Base-by-base conservation (phyloP, 371 early-diverging fungal genomes). In the Nematocida sp. region DNA sequence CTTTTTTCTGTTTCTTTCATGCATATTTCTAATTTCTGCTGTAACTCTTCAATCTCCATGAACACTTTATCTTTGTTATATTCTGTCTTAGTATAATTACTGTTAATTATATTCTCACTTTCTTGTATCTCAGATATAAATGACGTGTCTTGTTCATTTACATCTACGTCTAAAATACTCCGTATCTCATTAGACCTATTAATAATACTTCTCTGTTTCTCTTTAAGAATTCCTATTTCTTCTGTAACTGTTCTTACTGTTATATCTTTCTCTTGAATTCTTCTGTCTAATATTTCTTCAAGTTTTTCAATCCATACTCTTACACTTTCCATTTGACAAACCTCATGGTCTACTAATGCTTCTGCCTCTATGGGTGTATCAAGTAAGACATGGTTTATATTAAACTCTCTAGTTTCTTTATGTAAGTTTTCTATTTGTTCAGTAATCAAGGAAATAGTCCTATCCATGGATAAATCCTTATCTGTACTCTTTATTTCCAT, bases 401-500 rank as follows among this genome's bases (percentile, higher is more conserved):
- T 56, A 33, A 50, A 20, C 15, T 25, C 15, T 33, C 11, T 40
- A 15, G 58, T 47, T 56, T 42, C 50, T 54, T 55, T 9, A 1
- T 13, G 7, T 39, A 60, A 7, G 5, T 27, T 18, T 40, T 47
- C 45, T 45, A 69, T 47, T 66, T 33, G 40, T 2, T 42, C 61
- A 47, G 15, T 62, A 4, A 78, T 20, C 9, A 27, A 47, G 33
- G 57, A 58, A 42, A 69, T 40, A 42, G 33, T 61, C 1, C 55
- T 44, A 27, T 66, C 67, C 47, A 46, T 5, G 71, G 66, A 33
- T 15, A 9, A 88, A 15, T 90, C 90, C 1, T 83, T 56, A 0
- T 74, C 72, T 0, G 89, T 81, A 1, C 64, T 23, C n/a, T 15
- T 20, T 58, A 58, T 27, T 1, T 6, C 58, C 0, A 1, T 18